Conservation (phyloP, 148 eudicot species). For the Oxyria digyna region DNA sequence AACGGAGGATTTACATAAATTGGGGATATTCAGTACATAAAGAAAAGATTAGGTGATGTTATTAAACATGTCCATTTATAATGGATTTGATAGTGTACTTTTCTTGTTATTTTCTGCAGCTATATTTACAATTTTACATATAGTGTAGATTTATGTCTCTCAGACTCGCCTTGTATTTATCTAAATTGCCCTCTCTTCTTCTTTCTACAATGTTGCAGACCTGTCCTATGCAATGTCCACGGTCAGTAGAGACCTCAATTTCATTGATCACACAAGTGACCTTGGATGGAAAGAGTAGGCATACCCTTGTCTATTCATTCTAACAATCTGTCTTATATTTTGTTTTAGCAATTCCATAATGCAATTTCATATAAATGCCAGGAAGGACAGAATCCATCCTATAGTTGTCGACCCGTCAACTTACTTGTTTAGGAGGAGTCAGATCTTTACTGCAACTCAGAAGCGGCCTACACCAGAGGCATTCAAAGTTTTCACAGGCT, state of each 20-base stretch:
- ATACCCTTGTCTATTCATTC: neutral
- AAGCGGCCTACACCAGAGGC: slow-evolving; percentile 75
- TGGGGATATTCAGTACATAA: neutral
- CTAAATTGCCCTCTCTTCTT: slow-evolving; percentile 5
- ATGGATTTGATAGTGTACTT: neutral
- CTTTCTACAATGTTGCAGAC: slow-evolving; percentile 33
- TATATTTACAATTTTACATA: neutral
- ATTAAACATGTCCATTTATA: neutral
- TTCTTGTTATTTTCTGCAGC: neutral
- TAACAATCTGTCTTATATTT: neutral
- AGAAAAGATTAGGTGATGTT: neutral
- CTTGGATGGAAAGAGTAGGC: slow-evolving; percentile 96
- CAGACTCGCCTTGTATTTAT: neutral
- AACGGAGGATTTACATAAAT: neutral
- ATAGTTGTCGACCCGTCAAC: slow-evolving; percentile 86
- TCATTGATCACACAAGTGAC: slow-evolving; percentile 86
- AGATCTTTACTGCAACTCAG: slow-evolving; percentile 66
- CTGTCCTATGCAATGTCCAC: slow-evolving; percentile 71
- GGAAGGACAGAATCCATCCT: slow-evolving; percentile 57
- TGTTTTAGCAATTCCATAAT: neutral
- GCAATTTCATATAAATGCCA: slow-evolving; percentile 14
- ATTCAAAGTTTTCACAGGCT: slow-evolving; percentile 86
- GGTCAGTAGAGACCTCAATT: slow-evolving; percentile 66
- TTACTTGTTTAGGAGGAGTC: slow-evolving; percentile 68
- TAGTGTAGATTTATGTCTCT: neutral